These are phyloP conservation scores for Rhypophila decipiens DNA, from an alignment of 495 filamentous ascomycete genomes.

Conservation along the genomic window DNA sequence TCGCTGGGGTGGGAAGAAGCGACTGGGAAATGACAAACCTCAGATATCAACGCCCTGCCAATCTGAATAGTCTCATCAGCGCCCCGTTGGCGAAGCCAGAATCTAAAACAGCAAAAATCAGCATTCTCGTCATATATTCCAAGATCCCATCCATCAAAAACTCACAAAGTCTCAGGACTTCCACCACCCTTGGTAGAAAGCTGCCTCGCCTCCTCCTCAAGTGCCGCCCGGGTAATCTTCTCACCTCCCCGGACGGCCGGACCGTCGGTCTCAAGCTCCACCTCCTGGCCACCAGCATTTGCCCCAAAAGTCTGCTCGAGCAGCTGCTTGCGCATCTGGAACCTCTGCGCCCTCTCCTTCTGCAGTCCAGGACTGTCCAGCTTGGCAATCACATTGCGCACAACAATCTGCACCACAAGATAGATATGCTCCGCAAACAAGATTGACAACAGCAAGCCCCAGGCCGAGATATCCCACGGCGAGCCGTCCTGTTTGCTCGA, in stretches of 20 bases:
- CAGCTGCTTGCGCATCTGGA: conserved; percentile 63
- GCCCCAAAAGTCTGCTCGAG: conserved; percentile 51
- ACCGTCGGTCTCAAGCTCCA: conserved; percentile 11
- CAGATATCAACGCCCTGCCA: conserved; percentile 9
- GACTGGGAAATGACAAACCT: too few species aligned
- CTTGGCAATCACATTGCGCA: conserved; percentile 64
- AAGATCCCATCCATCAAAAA: background rate
- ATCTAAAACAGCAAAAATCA: conserved; percentile 7
- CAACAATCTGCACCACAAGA: conserved; percentile 61
- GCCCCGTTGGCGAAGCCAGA: conserved; percentile 26
- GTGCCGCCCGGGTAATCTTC: conserved; percentile 38
- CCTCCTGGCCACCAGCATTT: conserved; percentile 17
- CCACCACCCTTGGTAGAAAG: conserved; percentile 36
- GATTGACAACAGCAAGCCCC: conserved; percentile 77
- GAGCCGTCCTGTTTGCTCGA: conserved; percentile 52
- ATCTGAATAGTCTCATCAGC: conserved; percentile 13
- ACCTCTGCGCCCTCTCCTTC: conserved; percentile 72
- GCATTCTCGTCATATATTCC: background rate
- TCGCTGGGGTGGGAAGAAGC: too few species aligned
- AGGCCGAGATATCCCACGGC: conserved; percentile 64
- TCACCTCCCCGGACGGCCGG: conserved; percentile 34
- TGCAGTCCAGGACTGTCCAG: conserved; percentile 78
- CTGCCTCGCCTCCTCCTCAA: conserved; percentile 64
- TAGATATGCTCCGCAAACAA: conserved; percentile 86
- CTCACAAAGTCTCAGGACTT: conserved; percentile 49